Base-by-base conservation (phyloP, 2,329 filamentous ascomycete genomes). In the Trichocomaceae sp. region DNA sequence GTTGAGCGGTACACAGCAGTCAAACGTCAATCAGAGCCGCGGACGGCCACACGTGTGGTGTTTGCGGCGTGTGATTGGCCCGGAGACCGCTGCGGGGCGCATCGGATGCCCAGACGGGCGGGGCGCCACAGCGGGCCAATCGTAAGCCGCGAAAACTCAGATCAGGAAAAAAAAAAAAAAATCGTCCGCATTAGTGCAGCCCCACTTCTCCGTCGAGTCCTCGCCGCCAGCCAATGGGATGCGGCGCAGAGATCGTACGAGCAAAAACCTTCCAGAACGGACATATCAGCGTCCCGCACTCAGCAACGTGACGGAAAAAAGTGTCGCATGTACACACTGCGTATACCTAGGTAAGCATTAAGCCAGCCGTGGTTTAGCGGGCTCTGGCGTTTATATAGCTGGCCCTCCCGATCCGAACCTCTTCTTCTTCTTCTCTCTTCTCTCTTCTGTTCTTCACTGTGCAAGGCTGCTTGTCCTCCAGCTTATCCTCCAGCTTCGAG, bases 231-330 rank as follows among this genome's bases (percentile, higher is more conserved):
- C 26, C 26, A 29, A 29, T 29, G 26, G 26, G 4, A 29, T 2
- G 26, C 26, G 26, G 26, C 26, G 26, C 26, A 29, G 26, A 29
- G 7, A 26, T 2, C 26, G 26, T 29, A 29, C 26, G 26, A 26
- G 4, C 8, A 5, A 31, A 8, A 13, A 10, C 9, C 45, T 13
- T 31, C 26, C 45, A 47, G n/a, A 47, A n/a, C 45, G n/a, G 37
- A 26, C 48, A 50, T 56, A 56, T 56, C 54, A 56, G 54, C 54
- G 50, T 29, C 5, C 44, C 26, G 29, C 22, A 52, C 48, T 20
- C 50, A 51, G 50, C 20, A 56, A 56, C 54, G 54, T 56, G 54
- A 49, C 45, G n/a, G n/a, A n/a, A n/a, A n/a, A n/a, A 26, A 26
- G 23, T 26, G 23, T n/a, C 23, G 23, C 23, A 7, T 26, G n/a